Evolutionary conservation across 106 monocot genomes (phyloP), one percentile per base, ranked within the genome.

Genomic region (Ottelia alismoides): DNA sequence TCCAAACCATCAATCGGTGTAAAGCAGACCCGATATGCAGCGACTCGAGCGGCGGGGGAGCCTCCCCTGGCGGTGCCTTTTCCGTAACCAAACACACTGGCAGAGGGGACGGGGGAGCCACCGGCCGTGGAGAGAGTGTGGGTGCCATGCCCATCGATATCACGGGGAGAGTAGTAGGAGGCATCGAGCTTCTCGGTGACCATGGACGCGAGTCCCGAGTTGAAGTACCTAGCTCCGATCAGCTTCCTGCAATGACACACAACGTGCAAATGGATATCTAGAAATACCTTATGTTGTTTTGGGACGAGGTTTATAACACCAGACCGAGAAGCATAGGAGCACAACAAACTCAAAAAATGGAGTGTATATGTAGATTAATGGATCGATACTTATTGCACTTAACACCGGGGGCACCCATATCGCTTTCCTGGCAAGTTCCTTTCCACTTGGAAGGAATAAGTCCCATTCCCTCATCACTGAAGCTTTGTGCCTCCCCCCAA

Each of bases 61-160:
- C 85, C 85, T 28, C 85, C 79, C 50, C 66, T 76, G 24, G 85
- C 85, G 0, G 76, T 79, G 22, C 85, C 85, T 44, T 67, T 76
- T 47, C 64, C 85, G 44, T 60, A 55, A 28, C 79, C 79, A 55
- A 73, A 76, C 56, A 73, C 14, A 44, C 31, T 79, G 45, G 73
- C 79, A 16, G 51, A 57, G 2, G 73, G 63, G 9, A 76, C 85
- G 60, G 72, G 66, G 11, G 65, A 7, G 22, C 85, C 85, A 7
- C 55, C 85, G 47, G 85, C 79, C 0, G 79, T 85, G 30, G 85
- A 79, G 66, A 80, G 76, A 17, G 85, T 85, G 85, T 85, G 85
- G 19, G 76, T 85, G 28, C 85, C 85, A n/a, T 85, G 85, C 31
- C 85, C 85, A 22, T 76, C 70, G 31, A 19, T 47, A 66, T 84